Base-by-base conservation (phyloP, 768 basidiomycete species). In the Tephrocybe sp. region DNA sequence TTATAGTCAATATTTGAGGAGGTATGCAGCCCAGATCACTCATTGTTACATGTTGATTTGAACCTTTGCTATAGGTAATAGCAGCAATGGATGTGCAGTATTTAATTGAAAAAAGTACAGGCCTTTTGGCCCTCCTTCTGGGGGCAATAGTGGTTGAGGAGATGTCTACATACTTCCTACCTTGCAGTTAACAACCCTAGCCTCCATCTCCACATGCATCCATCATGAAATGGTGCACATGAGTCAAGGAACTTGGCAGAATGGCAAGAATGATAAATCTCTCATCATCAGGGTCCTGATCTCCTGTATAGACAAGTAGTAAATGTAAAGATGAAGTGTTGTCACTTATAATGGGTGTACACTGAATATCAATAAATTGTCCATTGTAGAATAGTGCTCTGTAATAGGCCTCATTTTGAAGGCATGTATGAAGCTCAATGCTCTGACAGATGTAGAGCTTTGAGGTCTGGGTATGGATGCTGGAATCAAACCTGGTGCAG, bases 31-130 rank as follows among this genome's bases (percentile, higher is more conserved):
- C 44, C 5, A 24, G 11, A 15, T 45, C 39, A 41, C 25, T 21
- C 46, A 17, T 34, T 28, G 3, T 38, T 20, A 54, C 26, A 51
- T 18, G 45, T 39, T n/a, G n/a, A n/a, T n/a, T 34, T 50, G 37
- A 33, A 39, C 18, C 6, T 26, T n/a, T 42, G 45, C 33, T 33
- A n/a, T 58, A 90, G 94, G 93, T 14, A 84, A 79, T 61, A 94
- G 95, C 17, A 96, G 96, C 0, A 76, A 92, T 50, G 96, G 96
- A 20, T 91, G 93, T 56, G 91, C 88, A 20, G 94, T 96, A 4
- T 97, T 98, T 61, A 88, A 94, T 62, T 84, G 92, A 51, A 92
- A 96, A 70, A 91, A 92, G 63, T 93, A 80, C 68, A 83, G 82
- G 50, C 81, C 87, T 1, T 80, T 83, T 54, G 92, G 93, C 0